Percentiles rank a stretch among this genome's conserved stretches.
Evolutionary conservation across 306 rosid species (phyloP).

Genomic region (Vigna trinervia): DNA sequence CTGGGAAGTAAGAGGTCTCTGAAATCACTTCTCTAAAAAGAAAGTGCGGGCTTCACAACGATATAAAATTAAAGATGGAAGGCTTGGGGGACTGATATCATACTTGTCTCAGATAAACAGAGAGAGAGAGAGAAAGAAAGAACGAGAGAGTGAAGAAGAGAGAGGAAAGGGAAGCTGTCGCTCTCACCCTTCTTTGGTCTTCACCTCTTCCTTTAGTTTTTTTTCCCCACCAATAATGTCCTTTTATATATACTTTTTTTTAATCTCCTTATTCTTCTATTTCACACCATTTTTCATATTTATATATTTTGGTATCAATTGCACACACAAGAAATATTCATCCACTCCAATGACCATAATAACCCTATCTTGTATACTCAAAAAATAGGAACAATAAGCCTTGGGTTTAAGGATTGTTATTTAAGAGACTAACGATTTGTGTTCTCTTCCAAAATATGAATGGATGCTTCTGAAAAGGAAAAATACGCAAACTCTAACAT

Average conservation of each 20-base stretch:
- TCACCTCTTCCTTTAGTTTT: conserved; percentile 49
- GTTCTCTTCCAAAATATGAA: background rate
- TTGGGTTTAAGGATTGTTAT: background rate
- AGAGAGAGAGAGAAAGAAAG: conserved; percentile 30
- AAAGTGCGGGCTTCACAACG: conserved; percentile 46
- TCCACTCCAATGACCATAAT: conserved; percentile 42
- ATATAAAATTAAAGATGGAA: conserved; percentile 52
- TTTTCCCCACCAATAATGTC: conserved; percentile 61
- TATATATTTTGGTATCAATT: conserved; percentile 11
- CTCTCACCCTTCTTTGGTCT: conserved; percentile 60
- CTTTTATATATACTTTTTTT: conserved; percentile 47
- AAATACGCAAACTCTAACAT: background rate
- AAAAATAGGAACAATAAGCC: conserved; percentile 1
- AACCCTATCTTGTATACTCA: conserved; percentile 25
- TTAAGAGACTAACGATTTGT: background rate
- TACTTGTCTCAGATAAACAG: conserved; percentile 64
- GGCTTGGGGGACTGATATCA: conserved; percentile 56
- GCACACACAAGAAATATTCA: conserved; percentile 41
- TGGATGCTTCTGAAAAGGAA: background rate
- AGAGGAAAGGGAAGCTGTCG: conserved; percentile 63
- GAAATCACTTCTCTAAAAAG: conserved; percentile 67
- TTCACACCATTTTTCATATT: conserved; percentile 18
- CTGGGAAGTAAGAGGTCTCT: conserved; percentile 54
- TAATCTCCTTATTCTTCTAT: conserved; percentile 33
- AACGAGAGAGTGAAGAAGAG: conserved; percentile 40